A percentile compares a stretch with the other conserved stretches of the same genome.
Evolutionary conservation across 208 protist species (phyloP).

Genomic region (Naegleria lovaniensis): DNA sequence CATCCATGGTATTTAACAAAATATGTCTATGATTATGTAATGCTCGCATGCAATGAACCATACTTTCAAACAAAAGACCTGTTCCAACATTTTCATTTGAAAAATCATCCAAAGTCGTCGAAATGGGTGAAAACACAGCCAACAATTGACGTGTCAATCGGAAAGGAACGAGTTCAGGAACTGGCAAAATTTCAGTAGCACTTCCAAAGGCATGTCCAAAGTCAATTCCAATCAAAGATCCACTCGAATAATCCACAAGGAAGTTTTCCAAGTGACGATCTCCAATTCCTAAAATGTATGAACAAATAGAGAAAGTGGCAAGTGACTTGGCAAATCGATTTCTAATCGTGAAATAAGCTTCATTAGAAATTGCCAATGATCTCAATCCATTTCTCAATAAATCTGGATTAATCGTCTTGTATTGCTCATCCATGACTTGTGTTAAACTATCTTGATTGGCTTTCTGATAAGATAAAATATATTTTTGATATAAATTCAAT

Average conservation of each 20-base stretch:
- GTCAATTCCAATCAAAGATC: constrained; percentile 79
- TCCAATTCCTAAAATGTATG: constrained; percentile 81
- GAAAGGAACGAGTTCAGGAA: constrained; percentile 87
- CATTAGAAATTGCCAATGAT: constrained; percentile 46
- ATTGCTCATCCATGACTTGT: constrained; percentile 33
- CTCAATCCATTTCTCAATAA: constrained; percentile 39
- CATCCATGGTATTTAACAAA: constrained; percentile 66
- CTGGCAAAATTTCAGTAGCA: constrained; percentile 63
- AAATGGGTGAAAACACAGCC: constrained; percentile 57
- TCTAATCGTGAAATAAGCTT: constrained; percentile 61
- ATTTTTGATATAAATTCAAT: background rate
- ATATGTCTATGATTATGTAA: constrained; percentile 51
- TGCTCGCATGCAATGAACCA: constrained; percentile 54
- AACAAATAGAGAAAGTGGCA: constrained; percentile 55
- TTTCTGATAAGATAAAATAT: constrained; percentile 30
- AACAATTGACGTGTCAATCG: constrained; percentile 73
- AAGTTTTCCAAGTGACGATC: constrained; percentile 86
- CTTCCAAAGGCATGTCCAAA: constrained; percentile 87
- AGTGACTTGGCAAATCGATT: constrained; percentile 61
- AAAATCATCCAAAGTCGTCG: background rate
- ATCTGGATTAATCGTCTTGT: constrained; percentile 21
- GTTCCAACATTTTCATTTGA: constrained; percentile 46
- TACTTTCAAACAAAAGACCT: constrained; percentile 44
- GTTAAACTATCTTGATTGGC: background rate
- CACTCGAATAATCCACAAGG: constrained; percentile 59